These are phyloP conservation scores for Curvularia spicifera DNA, from an alignment of 2,329 filamentous ascomycete genomes.

Conservation along the genomic window DNA sequence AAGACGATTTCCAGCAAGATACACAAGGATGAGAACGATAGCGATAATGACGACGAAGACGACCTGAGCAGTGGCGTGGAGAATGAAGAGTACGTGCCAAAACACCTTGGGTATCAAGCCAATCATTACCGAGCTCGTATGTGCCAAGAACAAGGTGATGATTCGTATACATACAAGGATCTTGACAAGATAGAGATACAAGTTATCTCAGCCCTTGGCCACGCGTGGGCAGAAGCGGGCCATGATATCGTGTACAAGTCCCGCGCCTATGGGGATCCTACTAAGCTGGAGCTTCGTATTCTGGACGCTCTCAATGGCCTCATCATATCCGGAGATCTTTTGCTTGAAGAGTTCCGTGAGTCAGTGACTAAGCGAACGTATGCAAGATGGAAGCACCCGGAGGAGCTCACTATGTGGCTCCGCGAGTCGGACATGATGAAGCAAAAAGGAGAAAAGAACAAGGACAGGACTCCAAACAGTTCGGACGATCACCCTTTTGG, in stretches of 20 bases:
- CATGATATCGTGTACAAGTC: constrained; percentile 41
- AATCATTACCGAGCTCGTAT: neutral
- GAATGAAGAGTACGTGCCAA: neutral
- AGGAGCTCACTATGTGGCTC: neutral
- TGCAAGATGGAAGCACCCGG: neutral
- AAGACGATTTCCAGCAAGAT: no score
- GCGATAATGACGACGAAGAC: neutral
- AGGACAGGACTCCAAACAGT: neutral
- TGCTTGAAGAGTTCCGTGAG: constrained; percentile 25
- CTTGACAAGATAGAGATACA: constrained; percentile 37
- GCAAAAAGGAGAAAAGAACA: neutral
- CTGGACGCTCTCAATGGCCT: constrained; percentile 24
- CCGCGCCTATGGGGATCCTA: constrained; percentile 12
- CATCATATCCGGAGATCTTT: constrained; percentile 19
- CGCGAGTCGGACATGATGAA: neutral
- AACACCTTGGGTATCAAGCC: neutral
- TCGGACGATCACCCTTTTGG: neutral
- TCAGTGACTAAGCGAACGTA: constrained; percentile 18
- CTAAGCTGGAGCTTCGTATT: neutral
- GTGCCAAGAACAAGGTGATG: neutral
- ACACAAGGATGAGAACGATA: neutral
- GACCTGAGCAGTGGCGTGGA: neutral
- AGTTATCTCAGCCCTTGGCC: constrained; percentile 34
- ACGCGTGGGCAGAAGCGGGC: constrained; percentile 38
- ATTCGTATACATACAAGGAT: neutral